Evolutionary conservation across 495 filamentous ascomycete species (phyloP), one percentile per base, ranked within the genome.

Genomic region (Cladorrhinum samala): DNA sequence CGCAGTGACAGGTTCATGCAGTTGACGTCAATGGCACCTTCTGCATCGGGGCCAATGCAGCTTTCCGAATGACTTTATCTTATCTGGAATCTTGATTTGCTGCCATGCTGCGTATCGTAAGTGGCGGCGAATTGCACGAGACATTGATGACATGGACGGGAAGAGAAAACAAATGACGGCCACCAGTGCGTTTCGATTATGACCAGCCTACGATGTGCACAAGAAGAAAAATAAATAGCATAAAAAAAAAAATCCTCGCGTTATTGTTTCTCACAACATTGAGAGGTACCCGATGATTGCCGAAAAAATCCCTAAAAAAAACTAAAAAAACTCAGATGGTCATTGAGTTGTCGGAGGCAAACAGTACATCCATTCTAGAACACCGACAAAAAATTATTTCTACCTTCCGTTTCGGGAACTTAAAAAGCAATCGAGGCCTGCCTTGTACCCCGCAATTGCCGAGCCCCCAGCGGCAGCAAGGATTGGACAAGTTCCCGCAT

Each of bases 371-470:
- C 39, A 5, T 41, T 41, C 39, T 41, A 18, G 39, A 41, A 41
- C n/a, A 41, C 39, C 39, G 23, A 50, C 48, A n/a, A 30, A 18
- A 42, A 16, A 52, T 52, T 33, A 11, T 33, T 11, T 45, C 49
- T 42, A 47, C 54, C 43, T 56, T 17, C 54, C 42, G 27, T 14
- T 46, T 56, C 47, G 3, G 50, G 49, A 46, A 56, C 30, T 27
- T 48, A 13, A 6, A 43, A 43, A 18, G 18, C 42, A 17, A 17
- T 19, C 20, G 42, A 41, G 42, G 42, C 42, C 42, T 14, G 6
- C 40, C 24, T 21, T 52, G 54, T 36, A 56, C 54, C 54, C 54
- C 54, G 48, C 54, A 56, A 51, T 19, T 47, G 19, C 53, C 40
- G 40, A 46, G 33, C 27, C 14, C n/a, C 5, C 27, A 33, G 11